Evolutionary conservation across 1,284 basidiomycete species (phyloP), one percentile per base, ranked within the genome.

Genomic region (Lentinula novae-zelandiae): DNA sequence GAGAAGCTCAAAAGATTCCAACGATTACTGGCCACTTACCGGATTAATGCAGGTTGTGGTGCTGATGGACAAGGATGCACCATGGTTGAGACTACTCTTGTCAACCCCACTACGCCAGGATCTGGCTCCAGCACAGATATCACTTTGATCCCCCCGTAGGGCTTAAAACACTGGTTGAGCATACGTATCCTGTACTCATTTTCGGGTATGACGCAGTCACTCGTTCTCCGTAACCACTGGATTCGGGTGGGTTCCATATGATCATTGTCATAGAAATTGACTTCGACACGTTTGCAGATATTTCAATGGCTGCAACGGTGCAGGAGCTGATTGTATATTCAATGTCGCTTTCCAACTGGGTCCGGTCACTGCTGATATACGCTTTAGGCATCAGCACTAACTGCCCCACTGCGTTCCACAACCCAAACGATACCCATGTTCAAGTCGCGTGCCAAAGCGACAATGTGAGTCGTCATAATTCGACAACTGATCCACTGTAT

Each of bases 401-500:
- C 33, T 54, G 53, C 15, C 5, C 20, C 31, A 50, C 52, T 38
- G 53, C 53, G 8, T 57, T 57, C 49, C 17, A 52, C 15, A 3
- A 6, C 5, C 27, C 57, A 5, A 13, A 5, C 15, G 38, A 58
- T 13, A 58, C 48, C 22, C 22, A 31, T 20, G 34, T 54, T 38
- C 76, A 77, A 62, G 73, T 76, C 27, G 69, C 67, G n/a, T 79
- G 77, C 66, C 71, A 73, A 60, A 63, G 40, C 6, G 70, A 75
- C 61, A 67, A 78, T 64, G 77, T 77, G 56, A 67, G 12, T 38
- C 7, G 7, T 38, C 8, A 38, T 2, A 9, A 38, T 38, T 12
- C 12, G 36, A 38, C 2, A 8, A 38, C 12, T 12, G 7, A 38
- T 38, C 36, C 36, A 1, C 33, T 22, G 10, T 15, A 27, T 5